Evolutionary conservation across 805 yeast species (phyloP).

Genomic region (Candida corydali): DNA sequence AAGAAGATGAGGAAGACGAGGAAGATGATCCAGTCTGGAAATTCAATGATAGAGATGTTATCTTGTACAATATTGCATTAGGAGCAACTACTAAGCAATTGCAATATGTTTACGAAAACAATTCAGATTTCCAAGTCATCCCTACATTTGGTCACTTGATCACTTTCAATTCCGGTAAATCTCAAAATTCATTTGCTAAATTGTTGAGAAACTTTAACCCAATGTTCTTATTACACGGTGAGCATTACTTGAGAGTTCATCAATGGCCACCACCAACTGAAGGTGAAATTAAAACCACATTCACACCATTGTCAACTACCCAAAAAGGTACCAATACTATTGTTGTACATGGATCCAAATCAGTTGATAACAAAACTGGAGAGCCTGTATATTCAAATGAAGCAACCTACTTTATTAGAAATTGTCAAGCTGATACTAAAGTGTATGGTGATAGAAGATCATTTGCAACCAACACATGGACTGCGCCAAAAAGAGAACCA

Average conservation of each 20-base stretch:
- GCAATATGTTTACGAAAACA: conserved; percentile 74
- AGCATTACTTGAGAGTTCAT: conserved; percentile 77
- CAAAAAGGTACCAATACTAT: conserved; percentile 87
- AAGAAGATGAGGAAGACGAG: conserved; percentile 21
- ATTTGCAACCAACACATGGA: conserved; percentile 62
- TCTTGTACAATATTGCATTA: conserved; percentile 82
- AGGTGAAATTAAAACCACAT: conserved; percentile 58
- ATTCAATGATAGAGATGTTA: conserved; percentile 66
- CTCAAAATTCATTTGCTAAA: conserved; percentile 53
- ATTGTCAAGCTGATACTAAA: conserved; percentile 55
- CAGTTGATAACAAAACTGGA: conserved; percentile 65
- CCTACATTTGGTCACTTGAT: conserved; percentile 93
- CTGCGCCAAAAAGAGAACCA: conserved; percentile 60
- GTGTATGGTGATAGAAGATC: conserved; percentile 44
- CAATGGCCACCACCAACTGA: conserved; percentile 76
- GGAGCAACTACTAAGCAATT: conserved; percentile 81
- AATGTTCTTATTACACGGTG: conserved; percentile 88
- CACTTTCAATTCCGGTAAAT: conserved; percentile 60
- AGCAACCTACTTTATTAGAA: conserved; percentile 80
- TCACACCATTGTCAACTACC: conserved; percentile 65
- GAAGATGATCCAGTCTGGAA: conserved; percentile 43
- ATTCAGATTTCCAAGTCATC: conserved; percentile 72
- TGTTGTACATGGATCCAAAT: conserved; percentile 67
- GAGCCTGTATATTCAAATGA: conserved; percentile 74
- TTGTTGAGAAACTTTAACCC: conserved; percentile 82